Base-by-base conservation (phyloP, 805 yeast species). In the Candida sonorensis region DNA sequence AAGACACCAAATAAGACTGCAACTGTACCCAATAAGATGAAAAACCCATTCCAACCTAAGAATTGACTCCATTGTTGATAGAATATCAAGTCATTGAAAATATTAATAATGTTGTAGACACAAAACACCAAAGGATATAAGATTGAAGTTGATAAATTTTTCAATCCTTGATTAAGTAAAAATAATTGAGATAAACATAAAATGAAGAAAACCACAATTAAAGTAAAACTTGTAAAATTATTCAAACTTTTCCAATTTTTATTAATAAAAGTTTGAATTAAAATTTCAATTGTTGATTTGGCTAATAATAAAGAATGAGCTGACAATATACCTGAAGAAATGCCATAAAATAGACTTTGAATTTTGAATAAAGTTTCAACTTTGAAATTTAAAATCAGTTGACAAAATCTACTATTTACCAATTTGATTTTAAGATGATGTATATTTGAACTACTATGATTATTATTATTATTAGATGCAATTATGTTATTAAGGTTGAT, bases 271-370 rank as follows among this genome's bases (percentile, higher is more conserved):
- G 66, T 70, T 37, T 59, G 64, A 2, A 81, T 53, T 2, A 81
- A 47, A 10, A 83, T 72, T 46, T 83, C 94, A 14, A 86, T 81
- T 0, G 83, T 71, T 1, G 87, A 75, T 55, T 86, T 86, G n/a
- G 95, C 95, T 57, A 85, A 67, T 36, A 87, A 64, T 30, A 87
- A 67, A 2, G 95, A 82, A 51, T 84, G 94, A 0, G 95, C 95
- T 1, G 94, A 81, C 29, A 86, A 61, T 0, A 78, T 72, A 2
- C 95, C 95, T 29, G 86, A 74, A 4, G 76, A 61, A 13, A 75
- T 48, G 2, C 95, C 95, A 52, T 66, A 81, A 10, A 72, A 51
- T 5, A 75, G 50, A 1, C 95, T 95, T 42, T 69, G 71, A 9
- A 62, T 37, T 33, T 66, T 59, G 19, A 45, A 35, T 30, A 51